phyloP scores from a whole-genome alignment of 2,329 filamentous ascomycete species.

The Chaetomium globosum region DNA sequence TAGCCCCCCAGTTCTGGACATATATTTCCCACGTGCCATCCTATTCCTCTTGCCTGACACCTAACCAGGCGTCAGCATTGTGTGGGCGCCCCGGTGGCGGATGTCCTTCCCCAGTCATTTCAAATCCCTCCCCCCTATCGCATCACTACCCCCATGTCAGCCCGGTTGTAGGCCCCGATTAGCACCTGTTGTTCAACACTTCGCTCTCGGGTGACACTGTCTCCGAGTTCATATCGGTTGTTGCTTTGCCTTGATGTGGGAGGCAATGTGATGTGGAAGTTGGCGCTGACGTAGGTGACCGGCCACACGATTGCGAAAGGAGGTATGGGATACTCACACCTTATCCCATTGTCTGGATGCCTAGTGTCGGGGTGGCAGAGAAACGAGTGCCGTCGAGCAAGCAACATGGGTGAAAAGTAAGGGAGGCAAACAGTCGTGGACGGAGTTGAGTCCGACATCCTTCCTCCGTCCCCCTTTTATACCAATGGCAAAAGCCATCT shows the following conservation, averaged over 20 bases:
- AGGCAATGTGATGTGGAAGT: background rate
- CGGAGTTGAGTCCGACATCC: background rate
- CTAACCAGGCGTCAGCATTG: background rate
- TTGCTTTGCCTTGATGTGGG: background rate
- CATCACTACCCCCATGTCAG: background rate
- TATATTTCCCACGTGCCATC: no score
- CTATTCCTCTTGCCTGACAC: conserved; percentile 3
- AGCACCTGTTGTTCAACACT: background rate
- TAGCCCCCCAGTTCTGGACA: no score
- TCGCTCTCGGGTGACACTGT: background rate
- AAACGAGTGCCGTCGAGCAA: background rate
- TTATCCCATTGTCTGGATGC: background rate
- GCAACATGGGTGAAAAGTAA: background rate
- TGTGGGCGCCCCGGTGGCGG: no score
- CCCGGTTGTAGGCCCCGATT: background rate
- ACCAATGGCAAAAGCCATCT: background rate
- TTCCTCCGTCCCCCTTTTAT: background rate
- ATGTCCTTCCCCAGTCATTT: background rate
- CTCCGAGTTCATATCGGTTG: background rate
- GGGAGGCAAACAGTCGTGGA: background rate
- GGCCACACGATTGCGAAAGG: background rate
- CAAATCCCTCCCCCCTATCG: background rate
- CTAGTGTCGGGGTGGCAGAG: background rate
- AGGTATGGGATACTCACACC: background rate
- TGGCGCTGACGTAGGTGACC: background rate